Base-by-base conservation (phyloP, 208 protist genomes). In the Ichthyophonus hoferi region DNA sequence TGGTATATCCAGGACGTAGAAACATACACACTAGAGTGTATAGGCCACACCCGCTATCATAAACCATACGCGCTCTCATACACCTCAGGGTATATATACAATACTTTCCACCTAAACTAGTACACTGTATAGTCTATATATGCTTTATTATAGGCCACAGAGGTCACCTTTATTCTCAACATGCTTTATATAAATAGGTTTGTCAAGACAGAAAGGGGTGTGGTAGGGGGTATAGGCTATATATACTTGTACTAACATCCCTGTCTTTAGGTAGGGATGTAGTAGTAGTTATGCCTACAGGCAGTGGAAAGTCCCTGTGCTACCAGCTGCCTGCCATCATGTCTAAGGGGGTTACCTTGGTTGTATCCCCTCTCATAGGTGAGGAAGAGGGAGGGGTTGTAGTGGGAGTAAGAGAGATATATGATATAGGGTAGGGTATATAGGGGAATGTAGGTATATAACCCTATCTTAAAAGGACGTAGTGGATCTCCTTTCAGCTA, bases 201-300 rank as follows among this genome's bases (percentile, higher is more conserved):
- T 7, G 50, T 7, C 14, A 24, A 24, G 24, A 67, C 14, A 24
- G 50, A 24, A 67, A 24, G 50, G 50, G 50, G 50, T 7, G 50
- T 7, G 50, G 50, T 7, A 24, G 24, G 50, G 50, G 50, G 50
- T 7, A 24, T 7, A 67, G 50, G 50, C 50, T 67, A 24, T 67
- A 24, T 7, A 24, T 67, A 24, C 50, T 24, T 67, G n/a, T n/a
- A 58, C 17, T 3, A 58, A 58, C 43, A 3, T 58, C 43, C 17
- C 17, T 58, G n/a, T n/a, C n/a, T 81, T 81, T 0, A 42, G 90
- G 85, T 24, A 91, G 93, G 39, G 97, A 98, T 88, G 94, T 96
- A n/a, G 97, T 98, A 91, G 95, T 98, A 67, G 93, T 93, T 58
- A 93, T 95, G 88, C 94, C 94, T 33, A 96, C 94, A 17, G 94